phyloP scores from a whole-genome alignment of 805 yeast species.

The Candida krabiensis region DNA sequence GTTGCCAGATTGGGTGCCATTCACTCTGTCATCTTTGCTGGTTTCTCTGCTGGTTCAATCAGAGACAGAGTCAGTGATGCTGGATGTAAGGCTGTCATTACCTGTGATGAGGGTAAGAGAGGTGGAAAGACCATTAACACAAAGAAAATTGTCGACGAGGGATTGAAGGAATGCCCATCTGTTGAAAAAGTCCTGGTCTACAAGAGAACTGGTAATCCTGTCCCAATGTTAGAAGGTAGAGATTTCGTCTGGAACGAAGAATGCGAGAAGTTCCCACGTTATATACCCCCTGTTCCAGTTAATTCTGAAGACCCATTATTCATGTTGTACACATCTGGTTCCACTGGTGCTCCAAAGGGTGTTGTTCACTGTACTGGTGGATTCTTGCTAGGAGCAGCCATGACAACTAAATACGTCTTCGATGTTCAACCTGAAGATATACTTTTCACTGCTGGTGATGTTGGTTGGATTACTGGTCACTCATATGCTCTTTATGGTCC shows the following conservation, averaged over 20 bases:
- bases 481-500: conserved; percentile 96
- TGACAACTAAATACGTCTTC: conserved; percentile 74
- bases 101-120: conserved; percentile 80
- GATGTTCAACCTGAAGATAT: conserved; percentile 75
- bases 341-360: conserved; percentile 89
- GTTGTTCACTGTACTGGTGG: conserved; percentile 83
- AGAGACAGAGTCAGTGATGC: conserved; percentile 80
- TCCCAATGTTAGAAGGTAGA: conserved; percentile 53
- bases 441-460: conserved; percentile 85
- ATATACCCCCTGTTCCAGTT: conserved; percentile 73
- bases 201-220: conserved; percentile 67
- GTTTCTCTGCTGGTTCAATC: conserved; percentile 91
- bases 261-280: conserved; percentile 61
- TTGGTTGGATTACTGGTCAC: conserved; percentile 92
- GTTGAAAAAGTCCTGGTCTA: conserved; percentile 71
- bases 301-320: conserved; percentile 80
- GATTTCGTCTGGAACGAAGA: conserved; percentile 82
- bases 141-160: conserved; percentile 81
- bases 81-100: conserved; percentile 66
- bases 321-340: conserved; percentile 81
- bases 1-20: conserved; percentile 92
- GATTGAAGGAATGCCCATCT: conserved; percentile 61
- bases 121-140: conserved; percentile 82
- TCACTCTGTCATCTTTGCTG: conserved; percentile 96
- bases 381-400: conserved; percentile 67